These are phyloP conservation scores for Medicago truncatula DNA, from an alignment of 306 rosid species.

Conservation along the genomic window MtrunA17r5.0-ANR NC_053048.1:52875501-52876000, in stretches of 20 bases:
- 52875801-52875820: conserved; percentile 92
- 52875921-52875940: conserved; percentile 99
- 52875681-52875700: conserved; percentile 98
- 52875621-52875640: conserved; percentile 98
- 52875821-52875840: conserved; percentile 92
- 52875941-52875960: conserved; percentile 40
- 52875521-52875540: background rate
- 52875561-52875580: conserved; percentile 57
- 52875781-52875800: conserved; percentile 95
- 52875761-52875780: conserved; percentile 87
- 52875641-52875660: conserved; percentile 96
- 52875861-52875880: conserved; percentile 97
- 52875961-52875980: conserved; percentile 22
- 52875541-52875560: conserved; percentile 15
- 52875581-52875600: conserved; percentile 90
- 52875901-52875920: conserved; percentile 90
- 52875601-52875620: conserved; percentile 97
- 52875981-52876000: conserved; percentile 30
- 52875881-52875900: conserved; percentile 89
- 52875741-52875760: conserved; percentile 41
- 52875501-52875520: background rate
- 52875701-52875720: conserved; percentile 46
- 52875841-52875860: conserved; percentile 89
- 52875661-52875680: conserved; percentile 92
- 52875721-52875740: conserved; percentile 30